A percentile compares a stretch with the other conserved stretches of the same genome.
Evolutionary conservation across 2,329 filamentous ascomycete genomes (phyloP).

Genomic region (Capronia epimyces): DNA sequence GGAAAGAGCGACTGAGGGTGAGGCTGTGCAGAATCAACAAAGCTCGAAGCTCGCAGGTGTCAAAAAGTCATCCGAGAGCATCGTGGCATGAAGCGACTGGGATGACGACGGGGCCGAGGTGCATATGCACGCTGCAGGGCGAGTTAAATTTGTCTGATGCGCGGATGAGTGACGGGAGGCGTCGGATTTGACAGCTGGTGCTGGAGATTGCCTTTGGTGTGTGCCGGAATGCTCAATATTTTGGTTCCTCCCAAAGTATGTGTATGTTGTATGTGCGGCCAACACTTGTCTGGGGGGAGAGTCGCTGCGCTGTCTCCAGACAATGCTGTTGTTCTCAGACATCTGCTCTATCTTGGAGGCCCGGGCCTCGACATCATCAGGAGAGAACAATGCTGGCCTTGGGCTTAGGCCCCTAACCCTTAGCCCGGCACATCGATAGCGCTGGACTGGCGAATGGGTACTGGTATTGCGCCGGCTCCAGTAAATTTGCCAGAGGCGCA

Average conservation of each 20-base stretch:
- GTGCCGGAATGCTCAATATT: conserved; percentile 17
- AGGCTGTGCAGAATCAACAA: conserved; percentile 21
- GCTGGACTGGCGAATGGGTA: not conserved
- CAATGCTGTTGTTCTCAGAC: not conserved
- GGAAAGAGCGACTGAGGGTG: conserved; percentile 26
- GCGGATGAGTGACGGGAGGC: conserved; percentile 13
- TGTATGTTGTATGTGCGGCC: no score
- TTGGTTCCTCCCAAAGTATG: not conserved
- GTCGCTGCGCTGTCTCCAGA: not conserved
- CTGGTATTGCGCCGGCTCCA: not conserved
- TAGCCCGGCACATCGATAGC: not conserved
- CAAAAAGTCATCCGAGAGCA: conserved; percentile 5
- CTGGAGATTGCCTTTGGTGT: conserved; percentile 13
- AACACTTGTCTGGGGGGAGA: not conserved
- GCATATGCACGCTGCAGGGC: conserved; percentile 30
- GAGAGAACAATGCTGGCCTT: conserved; percentile 7
- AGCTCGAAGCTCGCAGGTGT: conserved; percentile 4
- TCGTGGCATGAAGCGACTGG: conserved; percentile 6
- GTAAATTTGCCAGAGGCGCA: not conserved
- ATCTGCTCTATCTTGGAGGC: not conserved
- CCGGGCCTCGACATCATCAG: not conserved
- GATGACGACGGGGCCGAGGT: conserved; percentile 16
- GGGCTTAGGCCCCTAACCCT: no score
- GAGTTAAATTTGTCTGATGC: conserved; percentile 24
- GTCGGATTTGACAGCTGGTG: conserved; percentile 13